These are phyloP conservation scores for Colletotrichum chlorophyti DNA, from an alignment of 2,329 filamentous ascomycete species.

Conservation along the genomic window DNA sequence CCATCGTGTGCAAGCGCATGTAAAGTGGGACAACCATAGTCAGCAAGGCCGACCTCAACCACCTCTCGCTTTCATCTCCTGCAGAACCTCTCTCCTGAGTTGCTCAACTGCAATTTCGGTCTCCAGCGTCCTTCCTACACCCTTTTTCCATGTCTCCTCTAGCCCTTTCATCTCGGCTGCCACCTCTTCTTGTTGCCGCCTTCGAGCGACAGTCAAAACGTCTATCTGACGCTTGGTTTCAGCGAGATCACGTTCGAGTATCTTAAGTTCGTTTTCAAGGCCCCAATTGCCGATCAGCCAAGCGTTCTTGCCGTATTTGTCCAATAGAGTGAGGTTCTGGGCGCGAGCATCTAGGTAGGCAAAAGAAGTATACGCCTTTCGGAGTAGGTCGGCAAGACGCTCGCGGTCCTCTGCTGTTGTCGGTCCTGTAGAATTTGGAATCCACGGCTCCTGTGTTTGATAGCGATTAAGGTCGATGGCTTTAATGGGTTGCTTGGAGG, in stretches of 20 bases:
- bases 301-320: constrained; percentile 84
- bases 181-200: constrained; percentile 72
- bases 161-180: constrained; percentile 75
- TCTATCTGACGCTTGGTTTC: constrained; percentile 74
- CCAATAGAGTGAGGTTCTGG: constrained; percentile 73
- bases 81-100: constrained; percentile 70
- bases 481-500: constrained; percentile 56
- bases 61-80: constrained; percentile 54
- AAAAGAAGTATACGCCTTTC: constrained; percentile 56
- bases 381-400: constrained; percentile 67
- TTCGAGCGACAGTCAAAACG: constrained; percentile 72
- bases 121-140: constrained; percentile 82
- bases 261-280: constrained; percentile 73
- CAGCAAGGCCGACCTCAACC: background rate
- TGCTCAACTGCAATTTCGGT: constrained; percentile 84
- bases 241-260: constrained; percentile 78
- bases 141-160: constrained; percentile 80
- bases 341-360: constrained; percentile 60
- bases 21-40: background rate
- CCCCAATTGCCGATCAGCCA: constrained; percentile 89
- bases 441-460: constrained; percentile 71
- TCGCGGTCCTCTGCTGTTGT: constrained; percentile 54
- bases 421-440: constrained; percentile 33
- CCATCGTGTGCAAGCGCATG: background rate
- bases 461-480: constrained; percentile 83